Evolutionary conservation across 169 alveolate species (phyloP).

Genomic region (Pseudocohnilembus persalinus): DNA sequence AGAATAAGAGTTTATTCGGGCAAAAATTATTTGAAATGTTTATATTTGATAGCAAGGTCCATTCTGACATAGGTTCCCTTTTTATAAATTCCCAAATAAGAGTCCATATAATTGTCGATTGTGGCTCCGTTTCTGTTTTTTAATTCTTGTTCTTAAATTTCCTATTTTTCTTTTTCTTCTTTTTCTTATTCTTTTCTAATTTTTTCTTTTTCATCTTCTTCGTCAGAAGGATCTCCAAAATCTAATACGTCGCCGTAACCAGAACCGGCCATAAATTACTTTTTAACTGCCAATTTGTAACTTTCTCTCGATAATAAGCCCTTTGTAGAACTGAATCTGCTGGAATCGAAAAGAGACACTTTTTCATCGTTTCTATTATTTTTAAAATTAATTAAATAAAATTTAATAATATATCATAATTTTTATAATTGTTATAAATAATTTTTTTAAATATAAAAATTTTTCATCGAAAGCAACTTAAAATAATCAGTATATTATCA

Average conservation of each 20-base stretch:
- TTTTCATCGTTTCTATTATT: constrained; percentile 13
- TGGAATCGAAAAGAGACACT: constrained; percentile 32
- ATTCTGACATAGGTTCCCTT: constrained; percentile 92
- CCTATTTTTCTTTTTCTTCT: constrained; percentile 34
- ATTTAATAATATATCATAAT: no score
- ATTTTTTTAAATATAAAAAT: no score
- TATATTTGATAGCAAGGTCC: constrained; percentile 74
- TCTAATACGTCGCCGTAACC: constrained; percentile 40
- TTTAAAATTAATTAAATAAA: neutral
- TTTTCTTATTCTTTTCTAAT: constrained; percentile 8
- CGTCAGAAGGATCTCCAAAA: constrained; percentile 57
- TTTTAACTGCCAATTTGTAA: constrained; percentile 48
- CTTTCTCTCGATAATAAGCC: constrained; percentile 23
- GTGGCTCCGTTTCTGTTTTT: constrained; percentile 37
- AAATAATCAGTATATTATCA: no score
- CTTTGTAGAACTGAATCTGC: constrained; percentile 22
- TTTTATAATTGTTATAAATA: no score
- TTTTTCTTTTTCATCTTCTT: constrained; percentile 32
- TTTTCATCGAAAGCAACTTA: no score
- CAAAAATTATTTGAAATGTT: constrained; percentile 51
- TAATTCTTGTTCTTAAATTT: constrained; percentile 49
- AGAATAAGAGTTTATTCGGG: constrained; percentile 41
- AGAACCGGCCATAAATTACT: constrained; percentile 20
- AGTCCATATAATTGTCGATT: constrained; percentile 13
- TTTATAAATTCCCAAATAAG: constrained; percentile 48